Percentiles rank a stretch among this genome's conserved stretches.
Evolutionary conservation across 2,329 filamentous ascomycete genomes (phyloP).

Genomic region (Xylariomycetidae sp.): DNA sequence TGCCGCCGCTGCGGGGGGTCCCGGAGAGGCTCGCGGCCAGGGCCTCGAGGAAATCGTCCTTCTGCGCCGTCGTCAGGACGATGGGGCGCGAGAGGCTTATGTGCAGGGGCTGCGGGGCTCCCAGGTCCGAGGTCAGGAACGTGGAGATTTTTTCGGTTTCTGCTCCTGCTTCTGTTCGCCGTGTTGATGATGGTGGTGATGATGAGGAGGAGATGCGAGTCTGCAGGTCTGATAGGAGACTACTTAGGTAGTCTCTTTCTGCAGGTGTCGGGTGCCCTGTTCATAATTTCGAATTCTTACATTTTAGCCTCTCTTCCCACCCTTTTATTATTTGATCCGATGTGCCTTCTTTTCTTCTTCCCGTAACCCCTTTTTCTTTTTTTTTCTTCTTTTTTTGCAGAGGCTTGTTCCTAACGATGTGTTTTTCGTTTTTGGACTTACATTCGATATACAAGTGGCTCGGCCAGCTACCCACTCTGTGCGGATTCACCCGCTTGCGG

Average conservation of each 20-base stretch:
- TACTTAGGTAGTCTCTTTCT: constrained; percentile 43
- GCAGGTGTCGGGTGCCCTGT: constrained; percentile 23
- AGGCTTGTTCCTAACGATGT: no score
- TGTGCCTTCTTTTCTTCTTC: no score
- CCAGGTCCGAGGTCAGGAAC: constrained; percentile 73
- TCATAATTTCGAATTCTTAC: no score
- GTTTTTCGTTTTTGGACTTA: no score
- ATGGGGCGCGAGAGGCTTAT: constrained; percentile 85
- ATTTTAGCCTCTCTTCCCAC: no score
- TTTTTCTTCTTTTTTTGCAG: no score
- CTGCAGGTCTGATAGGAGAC: constrained; percentile 36
- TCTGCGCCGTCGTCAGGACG: constrained; percentile 66
- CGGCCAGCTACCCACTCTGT: constrained; percentile 87
- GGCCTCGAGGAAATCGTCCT: constrained; percentile 59
- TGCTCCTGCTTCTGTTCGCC: no score
- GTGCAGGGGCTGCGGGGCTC: constrained; percentile 75
- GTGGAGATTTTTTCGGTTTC: constrained; percentile 51
- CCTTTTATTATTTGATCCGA: constrained; percentile 8
- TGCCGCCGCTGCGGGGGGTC: constrained; percentile 25
- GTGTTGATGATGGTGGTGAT: constrained; percentile 2
- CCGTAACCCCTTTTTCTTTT: no score
- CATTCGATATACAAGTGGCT: constrained; percentile 92
- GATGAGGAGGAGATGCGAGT: constrained; percentile 19
- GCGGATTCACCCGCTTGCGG: constrained; percentile 74
- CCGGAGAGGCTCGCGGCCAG: constrained; percentile 36